Conservation (phyloP, 768 basidiomycete genomes). For the Leccinum incarnatum region DNA sequence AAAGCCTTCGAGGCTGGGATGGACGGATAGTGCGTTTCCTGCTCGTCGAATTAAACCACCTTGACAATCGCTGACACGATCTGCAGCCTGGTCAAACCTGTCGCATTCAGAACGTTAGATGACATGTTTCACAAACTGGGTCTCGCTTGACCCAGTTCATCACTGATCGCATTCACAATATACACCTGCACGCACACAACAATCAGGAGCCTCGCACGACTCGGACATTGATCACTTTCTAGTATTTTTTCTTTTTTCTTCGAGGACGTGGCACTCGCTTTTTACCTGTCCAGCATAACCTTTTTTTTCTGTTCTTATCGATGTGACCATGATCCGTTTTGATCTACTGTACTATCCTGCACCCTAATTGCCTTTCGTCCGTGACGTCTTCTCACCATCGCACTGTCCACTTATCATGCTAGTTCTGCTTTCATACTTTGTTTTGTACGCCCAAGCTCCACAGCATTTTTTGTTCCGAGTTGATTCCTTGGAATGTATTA, state of each 20-base stretch:
- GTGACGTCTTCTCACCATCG: neutral
- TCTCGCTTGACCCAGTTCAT: constrained; percentile 32
- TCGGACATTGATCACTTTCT: constrained; percentile 10
- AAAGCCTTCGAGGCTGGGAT: constrained; percentile 91
- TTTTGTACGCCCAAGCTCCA: neutral
- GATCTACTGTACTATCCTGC: constrained; percentile 9
- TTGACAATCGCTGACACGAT: neutral
- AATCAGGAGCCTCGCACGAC: constrained; percentile 2
- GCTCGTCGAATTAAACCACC: neutral
- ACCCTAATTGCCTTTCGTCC: neutral
- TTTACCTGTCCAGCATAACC: constrained; percentile 1
- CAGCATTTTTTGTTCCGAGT: neutral
- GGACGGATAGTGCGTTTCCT: constrained; percentile 81
- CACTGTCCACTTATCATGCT: neutral
- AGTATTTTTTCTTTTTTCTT: constrained; percentile 1
- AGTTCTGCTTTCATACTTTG: constrained; percentile 6
- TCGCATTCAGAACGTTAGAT: constrained; percentile 89
- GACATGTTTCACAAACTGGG: constrained; percentile 79
- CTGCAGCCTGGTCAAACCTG: constrained; percentile 85
- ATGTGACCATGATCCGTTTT: constrained; percentile 1
- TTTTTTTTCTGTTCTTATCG: neutral
- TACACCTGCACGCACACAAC: constrained; percentile 4
- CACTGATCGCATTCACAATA: constrained; percentile 10
- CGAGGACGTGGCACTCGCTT: neutral
- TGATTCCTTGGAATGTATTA: constrained; percentile 14